Evolutionary conservation across 208 protist genomes (phyloP).

Genomic region (Leishmania tarentolae): DNA sequence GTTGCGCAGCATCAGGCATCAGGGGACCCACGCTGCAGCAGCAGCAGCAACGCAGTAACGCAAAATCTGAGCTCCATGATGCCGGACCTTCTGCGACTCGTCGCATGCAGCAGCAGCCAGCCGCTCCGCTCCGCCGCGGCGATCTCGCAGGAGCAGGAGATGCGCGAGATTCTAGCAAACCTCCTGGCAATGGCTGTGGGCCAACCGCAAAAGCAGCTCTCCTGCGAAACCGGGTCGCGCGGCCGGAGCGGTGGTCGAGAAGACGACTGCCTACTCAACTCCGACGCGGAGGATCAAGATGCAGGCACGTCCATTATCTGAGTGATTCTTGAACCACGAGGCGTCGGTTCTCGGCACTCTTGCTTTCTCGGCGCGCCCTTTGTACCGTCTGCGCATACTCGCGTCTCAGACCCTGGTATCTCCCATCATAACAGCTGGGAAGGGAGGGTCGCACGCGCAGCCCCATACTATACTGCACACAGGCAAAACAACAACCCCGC

Average conservation of each 20-base stretch:
- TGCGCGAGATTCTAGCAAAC: constrained; percentile 19
- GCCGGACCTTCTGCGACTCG: constrained; percentile 30
- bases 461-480: too few species aligned
- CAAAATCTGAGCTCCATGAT: constrained; percentile 6
- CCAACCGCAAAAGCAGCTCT: constrained; percentile 4
- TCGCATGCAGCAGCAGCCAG: constrained; percentile 21
- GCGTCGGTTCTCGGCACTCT: background rate
- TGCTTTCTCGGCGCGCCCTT: too few species aligned
- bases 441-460: background rate
- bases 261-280: background rate
- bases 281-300: background rate
- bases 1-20: constrained; percentile 18
- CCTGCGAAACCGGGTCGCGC: background rate
- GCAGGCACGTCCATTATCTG: background rate
- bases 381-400: too few species aligned
- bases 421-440: background rate
- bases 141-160: constrained; percentile 17
- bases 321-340: background rate
- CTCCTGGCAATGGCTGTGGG: constrained; percentile 9
- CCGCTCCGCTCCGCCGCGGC: constrained; percentile 9
- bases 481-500: background rate
- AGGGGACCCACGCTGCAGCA: background rate
- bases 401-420: too few species aligned
- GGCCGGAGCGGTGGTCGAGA: background rate
- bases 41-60: background rate